Evolutionary conservation across 1,139 yeast genomes (phyloP).

Genomic region (Ogataea hybrid): DNA sequence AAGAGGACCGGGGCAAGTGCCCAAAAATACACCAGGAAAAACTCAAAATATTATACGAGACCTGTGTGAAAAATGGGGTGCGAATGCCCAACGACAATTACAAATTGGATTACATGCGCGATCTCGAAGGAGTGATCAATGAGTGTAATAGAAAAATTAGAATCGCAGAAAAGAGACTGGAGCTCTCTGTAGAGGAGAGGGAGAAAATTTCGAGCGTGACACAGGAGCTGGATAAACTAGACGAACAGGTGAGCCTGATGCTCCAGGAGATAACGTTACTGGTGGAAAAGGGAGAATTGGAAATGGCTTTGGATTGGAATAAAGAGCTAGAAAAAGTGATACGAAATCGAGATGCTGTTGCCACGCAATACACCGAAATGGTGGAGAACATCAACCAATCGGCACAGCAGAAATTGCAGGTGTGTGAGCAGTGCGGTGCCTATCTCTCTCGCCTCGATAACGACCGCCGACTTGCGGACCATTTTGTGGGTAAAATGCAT

Average conservation of each 20-base stretch:
- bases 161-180: slow-evolving; percentile 64
- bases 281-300: slow-evolving; percentile 47
- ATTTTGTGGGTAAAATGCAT: slow-evolving; percentile 86
- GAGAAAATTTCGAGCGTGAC: slow-evolving; percentile 57
- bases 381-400: slow-evolving; percentile 81
- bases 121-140: slow-evolving; percentile 51
- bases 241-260: slow-evolving; percentile 64
- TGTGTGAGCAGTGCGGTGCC: slow-evolving; percentile 91
- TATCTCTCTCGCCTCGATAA: slow-evolving; percentile 83
- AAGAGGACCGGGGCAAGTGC: slow-evolving; percentile 81
- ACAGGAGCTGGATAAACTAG: slow-evolving; percentile 64
- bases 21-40: slow-evolving; percentile 76
- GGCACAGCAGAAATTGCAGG: slow-evolving; percentile 88
- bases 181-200: slow-evolving; percentile 65
- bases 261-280: slow-evolving; percentile 67
- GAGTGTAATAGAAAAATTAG: slow-evolving; percentile 71
- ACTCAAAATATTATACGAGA: slow-evolving; percentile 69
- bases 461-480: slow-evolving; percentile 88
- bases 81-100: slow-evolving; percentile 55
- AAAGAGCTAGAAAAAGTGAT: slow-evolving; percentile 41
- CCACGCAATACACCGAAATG: slow-evolving; percentile 54
- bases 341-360: slow-evolving; percentile 47
- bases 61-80: slow-evolving; percentile 54
- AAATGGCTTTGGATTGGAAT: slow-evolving; percentile 48
- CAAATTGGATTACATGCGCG: slow-evolving; percentile 63